Evolutionary conservation across 139 green algal genomes (phyloP), one percentile per base, ranked within the genome.

Genomic region (Cymbomonas tetramitiformis): DNA sequence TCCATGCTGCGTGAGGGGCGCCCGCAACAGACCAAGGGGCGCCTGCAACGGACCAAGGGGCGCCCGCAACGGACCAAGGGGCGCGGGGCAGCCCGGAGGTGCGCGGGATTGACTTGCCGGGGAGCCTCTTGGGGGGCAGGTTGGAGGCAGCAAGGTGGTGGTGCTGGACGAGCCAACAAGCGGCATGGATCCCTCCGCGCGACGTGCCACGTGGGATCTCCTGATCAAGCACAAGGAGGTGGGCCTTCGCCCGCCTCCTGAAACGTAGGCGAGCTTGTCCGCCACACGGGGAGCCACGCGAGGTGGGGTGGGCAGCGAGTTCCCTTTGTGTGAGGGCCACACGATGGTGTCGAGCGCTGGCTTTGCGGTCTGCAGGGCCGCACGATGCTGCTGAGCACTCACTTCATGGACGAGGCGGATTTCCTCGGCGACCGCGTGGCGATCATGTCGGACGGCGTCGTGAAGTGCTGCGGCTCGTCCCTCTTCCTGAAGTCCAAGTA

Each of bases 351-450:
- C 52, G 64, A 12, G 3, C 34, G 19, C 46, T 69, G 26, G 6
- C 19, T 25, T 7, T 54, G 30, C 34, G 62, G 12, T 10, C 40
- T n/a, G 12, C 34, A 47, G 18, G 53, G 64, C 39, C 47, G 58
- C 9, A 82, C 1, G 72, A 96, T n/a, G 19, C 62, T 96, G 33
- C 77, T 96, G n/a, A 96, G 86, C 19, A 96, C 89, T 18, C 62
- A 78, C 56, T 68, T 33, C 18, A 76, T 71, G 67, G 64, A 84
- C 54, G 84, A 94, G 69, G 85, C 85, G 1, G 85, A 94, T 52
- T 60, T 80, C 28, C 62, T 93, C 48, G 75, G 54, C 1, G 82
- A 94, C 59, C 61, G 74, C 46, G 82, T 93, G 30, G 70, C 77
- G 26, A 86, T 94, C 49, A 60, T 94, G 56, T 74, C 65, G n/a